phyloP scores from a whole-genome alignment of 1,139 yeast species.

The Protomyces macrosporus region DNA sequence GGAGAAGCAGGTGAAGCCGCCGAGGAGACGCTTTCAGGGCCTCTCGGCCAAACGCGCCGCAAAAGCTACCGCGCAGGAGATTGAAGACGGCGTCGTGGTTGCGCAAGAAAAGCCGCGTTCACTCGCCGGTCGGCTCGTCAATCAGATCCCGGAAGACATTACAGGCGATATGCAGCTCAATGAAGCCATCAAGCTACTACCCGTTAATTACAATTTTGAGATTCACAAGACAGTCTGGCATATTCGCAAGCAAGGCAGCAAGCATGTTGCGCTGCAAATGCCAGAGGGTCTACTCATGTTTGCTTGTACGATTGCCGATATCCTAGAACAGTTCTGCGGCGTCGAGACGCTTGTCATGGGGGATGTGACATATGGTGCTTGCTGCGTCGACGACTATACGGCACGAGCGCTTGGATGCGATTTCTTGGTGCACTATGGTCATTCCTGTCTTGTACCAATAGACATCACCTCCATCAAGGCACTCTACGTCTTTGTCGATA shows the following conservation, averaged over 20 bases:
- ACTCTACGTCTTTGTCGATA: constrained; percentile 90
- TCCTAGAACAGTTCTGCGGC: constrained; percentile 75
- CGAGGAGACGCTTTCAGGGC: constrained; percentile 22
- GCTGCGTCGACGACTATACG: constrained; percentile 95
- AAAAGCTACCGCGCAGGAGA: background rate
- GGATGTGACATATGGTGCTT: constrained; percentile 97
- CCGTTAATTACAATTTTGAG: constrained; percentile 90
- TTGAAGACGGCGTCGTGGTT: constrained; percentile 24
- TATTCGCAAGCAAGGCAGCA: constrained; percentile 65
- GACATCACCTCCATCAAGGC: constrained; percentile 88
- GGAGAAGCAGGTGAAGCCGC: constrained; percentile 5
- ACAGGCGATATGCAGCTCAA: constrained; percentile 71
- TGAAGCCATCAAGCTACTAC: constrained; percentile 72
- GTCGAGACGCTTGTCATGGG: constrained; percentile 96
- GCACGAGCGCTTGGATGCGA: constrained; percentile 92
- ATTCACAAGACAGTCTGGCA: constrained; percentile 95
- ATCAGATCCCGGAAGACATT: constrained; percentile 88
- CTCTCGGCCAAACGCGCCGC: background rate
- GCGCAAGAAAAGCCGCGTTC: background rate
- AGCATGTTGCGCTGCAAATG: constrained; percentile 86
- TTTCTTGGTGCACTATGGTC: constrained; percentile 93
- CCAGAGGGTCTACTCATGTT: constrained; percentile 93
- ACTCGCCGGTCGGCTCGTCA: constrained; percentile 50
- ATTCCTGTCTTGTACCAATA: constrained; percentile 92
- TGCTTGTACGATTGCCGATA: constrained; percentile 80